Evolutionary conservation across 441 rosid genomes (phyloP).

Genomic region (Aleurites moluccanus): DNA sequence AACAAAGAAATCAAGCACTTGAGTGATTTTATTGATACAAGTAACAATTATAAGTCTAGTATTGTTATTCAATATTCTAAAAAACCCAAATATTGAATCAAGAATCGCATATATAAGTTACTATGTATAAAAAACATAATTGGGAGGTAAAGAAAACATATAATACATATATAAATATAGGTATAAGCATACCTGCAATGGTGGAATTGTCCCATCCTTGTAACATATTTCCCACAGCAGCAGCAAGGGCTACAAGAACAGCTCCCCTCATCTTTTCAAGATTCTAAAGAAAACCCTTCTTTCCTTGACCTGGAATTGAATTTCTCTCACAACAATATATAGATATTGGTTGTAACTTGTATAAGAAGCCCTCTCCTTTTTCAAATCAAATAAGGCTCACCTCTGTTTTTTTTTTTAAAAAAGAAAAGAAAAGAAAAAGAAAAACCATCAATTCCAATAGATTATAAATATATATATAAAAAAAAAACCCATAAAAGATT

Average conservation of each 20-base stretch:
- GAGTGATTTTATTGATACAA: too few species aligned
- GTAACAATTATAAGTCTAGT: too few species aligned
- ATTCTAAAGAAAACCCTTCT: neutral
- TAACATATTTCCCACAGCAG: constrained; percentile 84
- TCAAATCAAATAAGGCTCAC: neutral
- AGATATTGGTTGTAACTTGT: neutral
- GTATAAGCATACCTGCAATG: constrained; percentile 58
- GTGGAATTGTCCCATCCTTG: constrained; percentile 99
- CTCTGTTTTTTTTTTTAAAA: too few species aligned
- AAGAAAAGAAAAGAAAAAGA: too few species aligned
- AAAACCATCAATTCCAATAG: neutral
- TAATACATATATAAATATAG: neutral
- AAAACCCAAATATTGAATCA: neutral
- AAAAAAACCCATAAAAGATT: constrained; percentile 1
- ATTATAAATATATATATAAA: neutral
- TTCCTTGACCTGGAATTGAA: neutral
- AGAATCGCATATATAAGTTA: neutral
- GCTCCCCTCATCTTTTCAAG: constrained; percentile 65
- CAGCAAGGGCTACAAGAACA: constrained; percentile 82
- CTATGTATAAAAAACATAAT: neutral
- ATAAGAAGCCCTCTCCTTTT: neutral
- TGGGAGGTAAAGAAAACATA: too few species aligned
- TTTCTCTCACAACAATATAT: neutral
- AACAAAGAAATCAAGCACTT: too few species aligned
- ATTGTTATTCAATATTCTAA: neutral